phyloP scores from a whole-genome alignment of 2,329 filamentous ascomycete species.

The Fusarium virguliforme region DNA sequence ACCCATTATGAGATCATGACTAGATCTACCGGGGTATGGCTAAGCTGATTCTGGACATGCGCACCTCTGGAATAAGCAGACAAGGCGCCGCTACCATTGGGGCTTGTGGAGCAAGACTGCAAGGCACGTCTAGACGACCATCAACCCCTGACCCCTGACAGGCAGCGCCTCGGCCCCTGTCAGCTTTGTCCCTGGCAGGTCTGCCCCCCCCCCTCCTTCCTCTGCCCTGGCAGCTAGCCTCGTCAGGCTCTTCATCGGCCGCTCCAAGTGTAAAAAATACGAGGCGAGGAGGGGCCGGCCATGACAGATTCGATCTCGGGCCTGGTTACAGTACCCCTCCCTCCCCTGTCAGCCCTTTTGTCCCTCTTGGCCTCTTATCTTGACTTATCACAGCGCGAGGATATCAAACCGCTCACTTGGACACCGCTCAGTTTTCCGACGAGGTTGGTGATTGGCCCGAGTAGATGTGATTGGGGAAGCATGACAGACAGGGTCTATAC shows the following conservation, averaged over 20 bases:
- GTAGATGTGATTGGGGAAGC: background rate
- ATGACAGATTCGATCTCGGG: conserved; percentile 27
- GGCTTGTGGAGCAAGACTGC: background rate
- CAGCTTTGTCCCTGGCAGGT: background rate
- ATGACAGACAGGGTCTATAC: conserved; percentile 6
- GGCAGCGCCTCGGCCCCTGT: background rate
- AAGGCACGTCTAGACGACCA: conserved; percentile 8
- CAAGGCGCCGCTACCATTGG: background rate
- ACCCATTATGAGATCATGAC: conserved; percentile 41
- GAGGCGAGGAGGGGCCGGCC: conserved; percentile 18
- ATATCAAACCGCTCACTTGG: background rate
- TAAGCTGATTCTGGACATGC: background rate
- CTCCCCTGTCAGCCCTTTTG: background rate
- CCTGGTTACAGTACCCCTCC: background rate
- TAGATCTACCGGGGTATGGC: conserved; percentile 18
- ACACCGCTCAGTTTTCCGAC: background rate
- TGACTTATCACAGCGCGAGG: background rate
- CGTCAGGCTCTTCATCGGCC: background rate
- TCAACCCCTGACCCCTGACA: background rate
- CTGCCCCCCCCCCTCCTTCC: background rate
- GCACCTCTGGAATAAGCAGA: conserved; percentile 10
- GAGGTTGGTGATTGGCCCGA: conserved; percentile 1
- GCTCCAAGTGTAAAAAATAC: conserved; percentile 25
- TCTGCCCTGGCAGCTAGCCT: background rate
- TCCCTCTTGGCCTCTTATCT: background rate